Conservation (phyloP, 2,329 filamentous ascomycete species). For the Ilyonectria sp. region DNA sequence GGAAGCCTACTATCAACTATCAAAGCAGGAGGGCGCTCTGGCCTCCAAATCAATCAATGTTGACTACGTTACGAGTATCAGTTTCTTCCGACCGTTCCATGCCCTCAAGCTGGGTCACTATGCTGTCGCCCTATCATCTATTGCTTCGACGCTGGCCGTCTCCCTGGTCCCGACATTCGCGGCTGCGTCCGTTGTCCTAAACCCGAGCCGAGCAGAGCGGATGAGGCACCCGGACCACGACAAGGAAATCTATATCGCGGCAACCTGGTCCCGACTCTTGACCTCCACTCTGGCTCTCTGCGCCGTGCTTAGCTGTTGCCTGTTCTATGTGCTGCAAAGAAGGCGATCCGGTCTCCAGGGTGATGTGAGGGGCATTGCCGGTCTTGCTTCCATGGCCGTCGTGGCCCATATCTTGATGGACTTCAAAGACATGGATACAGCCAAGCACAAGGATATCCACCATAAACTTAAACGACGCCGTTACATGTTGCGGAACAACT, state of each 20-base stretch:
- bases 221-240: conserved; percentile 55
- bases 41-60: conserved; percentile 80
- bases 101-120: conserved; percentile 76
- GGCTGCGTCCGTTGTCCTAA: conserved; percentile 72
- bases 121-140: conserved; percentile 76
- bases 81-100: conserved; percentile 74
- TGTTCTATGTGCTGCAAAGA: conserved; percentile 74
- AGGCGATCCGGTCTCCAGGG: conserved; percentile 76
- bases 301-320: conserved; percentile 68
- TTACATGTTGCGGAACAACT: conserved; percentile 80
- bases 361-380: conserved; percentile 81
- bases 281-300: conserved; percentile 70
- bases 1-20: conserved; percentile 78
- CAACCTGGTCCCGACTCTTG: conserved; percentile 74
- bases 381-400: conserved; percentile 82
- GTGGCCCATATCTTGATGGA: conserved; percentile 81
- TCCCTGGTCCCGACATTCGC: conserved; percentile 79
- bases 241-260: conserved; percentile 71
- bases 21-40: conserved; percentile 71
- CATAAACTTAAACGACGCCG: conserved; percentile 75
- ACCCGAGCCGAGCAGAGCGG: conserved; percentile 65
- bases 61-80: conserved; percentile 80
- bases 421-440: conserved; percentile 80
- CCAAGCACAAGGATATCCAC: conserved; percentile 77
- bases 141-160: conserved; percentile 76